These are phyloP conservation scores for Rhodofomes roseus DNA, from an alignment of 1,284 basidiomycete species.

Conservation along the genomic window DNA sequence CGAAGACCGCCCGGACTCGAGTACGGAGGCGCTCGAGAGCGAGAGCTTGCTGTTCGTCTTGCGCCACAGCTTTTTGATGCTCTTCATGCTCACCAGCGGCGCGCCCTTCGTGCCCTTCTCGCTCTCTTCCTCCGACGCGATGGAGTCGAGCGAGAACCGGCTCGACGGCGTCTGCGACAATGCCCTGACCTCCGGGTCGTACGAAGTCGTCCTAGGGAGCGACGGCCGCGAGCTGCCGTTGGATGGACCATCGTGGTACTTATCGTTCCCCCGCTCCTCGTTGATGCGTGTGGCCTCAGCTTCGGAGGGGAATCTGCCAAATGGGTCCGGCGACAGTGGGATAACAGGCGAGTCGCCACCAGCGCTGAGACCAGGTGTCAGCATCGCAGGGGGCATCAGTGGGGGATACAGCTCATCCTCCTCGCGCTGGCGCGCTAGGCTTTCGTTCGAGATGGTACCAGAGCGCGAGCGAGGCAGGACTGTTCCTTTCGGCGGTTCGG, in stretches of 20 bases:
- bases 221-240: conserved; percentile 2
- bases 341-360: conserved; percentile 46
- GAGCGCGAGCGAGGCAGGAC: conserved; percentile 31
- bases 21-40: conserved; percentile 18
- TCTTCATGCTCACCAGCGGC: conserved; percentile 62
- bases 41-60: conserved; percentile 55
- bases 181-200: conserved; percentile 6
- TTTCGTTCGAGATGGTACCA: conserved; percentile 39
- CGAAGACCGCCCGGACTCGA: conserved; percentile 25
- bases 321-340: conserved; percentile 76
- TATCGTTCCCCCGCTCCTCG: conserved; percentile 8
- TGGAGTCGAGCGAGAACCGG: conserved; percentile 72
- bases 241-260: conserved; percentile 12
- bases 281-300: conserved; percentile 24
- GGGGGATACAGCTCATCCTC: conserved; percentile 43
- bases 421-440: conserved; percentile 48
- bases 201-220: conserved; percentile 16
- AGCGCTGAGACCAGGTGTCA: conserved; percentile 13
- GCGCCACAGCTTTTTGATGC: conserved; percentile 70
- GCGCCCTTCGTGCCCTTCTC: conserved; percentile 13
- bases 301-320: conserved; percentile 62
- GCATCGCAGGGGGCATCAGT: conserved; percentile 29
- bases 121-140: conserved; percentile 38
- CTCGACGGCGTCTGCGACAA: conserved; percentile 40
- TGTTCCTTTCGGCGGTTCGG: conserved; percentile 46